Evolutionary conservation across 2,329 filamentous ascomycete species (phyloP).

Genomic region (Fusarium metavorans): DNA sequence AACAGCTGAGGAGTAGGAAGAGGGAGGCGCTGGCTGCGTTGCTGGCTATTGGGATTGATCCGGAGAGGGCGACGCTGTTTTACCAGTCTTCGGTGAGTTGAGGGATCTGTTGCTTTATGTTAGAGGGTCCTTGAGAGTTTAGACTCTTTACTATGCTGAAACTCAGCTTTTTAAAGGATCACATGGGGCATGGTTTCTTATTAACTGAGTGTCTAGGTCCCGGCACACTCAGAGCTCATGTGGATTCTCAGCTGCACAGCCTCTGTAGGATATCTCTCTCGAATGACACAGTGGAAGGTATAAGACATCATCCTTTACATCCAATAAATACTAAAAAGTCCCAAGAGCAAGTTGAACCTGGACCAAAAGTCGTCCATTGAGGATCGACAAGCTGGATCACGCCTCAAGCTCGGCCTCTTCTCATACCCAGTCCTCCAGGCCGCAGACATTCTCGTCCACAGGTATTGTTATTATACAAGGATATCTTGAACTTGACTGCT

Average conservation of each 20-base stretch:
- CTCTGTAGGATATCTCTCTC: conserved; percentile 90
- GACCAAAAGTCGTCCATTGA: conserved; percentile 68
- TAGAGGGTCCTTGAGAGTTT: background rate
- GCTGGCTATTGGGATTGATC: conserved; percentile 85
- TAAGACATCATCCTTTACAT: background rate
- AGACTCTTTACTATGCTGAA: background rate
- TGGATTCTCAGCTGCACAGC: conserved; percentile 96
- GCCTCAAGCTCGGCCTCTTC: conserved; percentile 88
- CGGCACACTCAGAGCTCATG: conserved; percentile 90
- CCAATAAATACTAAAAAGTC: conserved; percentile 7
- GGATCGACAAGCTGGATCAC: conserved; percentile 68
- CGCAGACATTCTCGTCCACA: conserved; percentile 90
- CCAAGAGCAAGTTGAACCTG: conserved; percentile 79
- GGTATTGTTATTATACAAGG: conserved; percentile 55
- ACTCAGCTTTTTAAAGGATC: background rate
- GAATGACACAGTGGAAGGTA: conserved; percentile 99
- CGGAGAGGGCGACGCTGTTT: conserved; percentile 82
- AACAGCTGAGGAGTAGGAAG: conserved; percentile 71
- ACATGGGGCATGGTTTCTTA: background rate
- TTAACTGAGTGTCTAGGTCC: conserved; percentile 62
- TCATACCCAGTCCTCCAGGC: conserved; percentile 97
- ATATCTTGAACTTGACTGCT: background rate
- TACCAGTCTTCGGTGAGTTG: conserved; percentile 78
- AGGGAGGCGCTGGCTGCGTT: conserved; percentile 83
- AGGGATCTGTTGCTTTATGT: background rate